phyloP scores from a whole-genome alignment of 2,329 filamentous ascomycete genomes.

The Trichophyton rubrum region DNA sequence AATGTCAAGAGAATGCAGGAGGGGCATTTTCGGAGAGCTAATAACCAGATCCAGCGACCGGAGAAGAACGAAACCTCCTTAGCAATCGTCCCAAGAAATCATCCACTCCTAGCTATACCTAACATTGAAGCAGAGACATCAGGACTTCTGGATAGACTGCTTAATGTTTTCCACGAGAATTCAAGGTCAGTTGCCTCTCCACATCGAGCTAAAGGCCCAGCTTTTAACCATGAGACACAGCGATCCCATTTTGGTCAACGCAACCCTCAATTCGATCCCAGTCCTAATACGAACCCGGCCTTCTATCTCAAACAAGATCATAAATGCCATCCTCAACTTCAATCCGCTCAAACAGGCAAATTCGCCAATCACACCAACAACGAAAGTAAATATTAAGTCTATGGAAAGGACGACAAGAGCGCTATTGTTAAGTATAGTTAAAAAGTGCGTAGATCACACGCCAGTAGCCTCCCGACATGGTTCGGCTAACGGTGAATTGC shows the following conservation, averaged over 20 bases:
- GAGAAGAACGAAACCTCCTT: conserved; percentile 76
- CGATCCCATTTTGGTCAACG: conserved; percentile 78
- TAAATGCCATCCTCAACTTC: conserved; percentile 77
- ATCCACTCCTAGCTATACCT: conserved; percentile 64
- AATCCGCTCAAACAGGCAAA: conserved; percentile 75
- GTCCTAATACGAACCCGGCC: conserved; percentile 72
- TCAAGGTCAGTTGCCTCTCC: conserved; percentile 50
- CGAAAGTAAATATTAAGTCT: conserved; percentile 73
- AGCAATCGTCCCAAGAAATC: conserved; percentile 69
- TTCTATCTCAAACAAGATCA: conserved; percentile 68
- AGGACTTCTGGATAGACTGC: conserved; percentile 76
- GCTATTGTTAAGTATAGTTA: conserved; percentile 69
- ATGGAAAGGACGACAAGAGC: conserved; percentile 89
- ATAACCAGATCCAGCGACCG: conserved; percentile 44
- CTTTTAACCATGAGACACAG: conserved; percentile 33
- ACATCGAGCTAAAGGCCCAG: neutral
- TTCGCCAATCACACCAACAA: conserved; percentile 62
- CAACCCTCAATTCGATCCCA: conserved; percentile 78
- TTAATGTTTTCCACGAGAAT: conserved; percentile 74
- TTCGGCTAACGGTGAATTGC: neutral
- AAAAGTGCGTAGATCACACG: conserved; percentile 44
- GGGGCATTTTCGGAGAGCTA: conserved; percentile 1
- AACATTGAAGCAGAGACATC: conserved; percentile 87
- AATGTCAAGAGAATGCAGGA: neutral
- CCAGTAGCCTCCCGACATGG: neutral